Evolutionary conservation across 2,329 filamentous ascomycete species (phyloP).

Genomic region (Monosporascus sp.): DNA sequence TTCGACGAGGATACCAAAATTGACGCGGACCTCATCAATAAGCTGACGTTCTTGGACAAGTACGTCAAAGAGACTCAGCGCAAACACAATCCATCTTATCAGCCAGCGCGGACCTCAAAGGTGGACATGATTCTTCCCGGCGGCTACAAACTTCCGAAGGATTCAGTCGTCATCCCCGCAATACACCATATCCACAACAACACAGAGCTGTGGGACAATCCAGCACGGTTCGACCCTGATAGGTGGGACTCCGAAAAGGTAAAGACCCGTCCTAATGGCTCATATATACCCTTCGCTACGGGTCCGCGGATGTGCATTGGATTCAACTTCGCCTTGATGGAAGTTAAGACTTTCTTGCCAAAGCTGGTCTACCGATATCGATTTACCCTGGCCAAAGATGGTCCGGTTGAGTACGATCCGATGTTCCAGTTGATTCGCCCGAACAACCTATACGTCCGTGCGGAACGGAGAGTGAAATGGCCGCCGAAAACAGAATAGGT

Average conservation of each 20-base stretch:
- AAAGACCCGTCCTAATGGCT: constrained; percentile 43
- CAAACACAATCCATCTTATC: constrained; percentile 55
- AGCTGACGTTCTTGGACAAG: constrained; percentile 47
- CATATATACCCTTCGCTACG: constrained; percentile 54
- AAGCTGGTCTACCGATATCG: constrained; percentile 56
- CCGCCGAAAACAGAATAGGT: constrained; percentile 24
- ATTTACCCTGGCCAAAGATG: constrained; percentile 45
- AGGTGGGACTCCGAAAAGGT: constrained; percentile 51
- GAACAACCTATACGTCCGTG: constrained; percentile 47
- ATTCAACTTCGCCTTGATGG: constrained; percentile 58
- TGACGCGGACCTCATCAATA: constrained; percentile 40
- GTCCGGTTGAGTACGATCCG: constrained; percentile 51
- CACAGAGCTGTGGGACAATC: constrained; percentile 51
- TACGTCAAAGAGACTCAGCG: constrained; percentile 58
- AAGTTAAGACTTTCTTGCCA: constrained; percentile 53
- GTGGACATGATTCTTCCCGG: constrained; percentile 53
- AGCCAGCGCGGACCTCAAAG: constrained; percentile 52
- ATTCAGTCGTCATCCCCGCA: constrained; percentile 46
- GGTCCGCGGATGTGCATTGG: constrained; percentile 56
- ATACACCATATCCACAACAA: constrained; percentile 50
- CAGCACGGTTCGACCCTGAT: constrained; percentile 51
- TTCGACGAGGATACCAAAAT: constrained; percentile 37
- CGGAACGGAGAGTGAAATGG: constrained; percentile 44
- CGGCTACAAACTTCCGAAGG: constrained; percentile 49
- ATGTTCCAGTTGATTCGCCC: constrained; percentile 54